Conservation (phyloP, 2,329 filamentous ascomycete genomes). For the Keithomyces neogunnii region DNA sequence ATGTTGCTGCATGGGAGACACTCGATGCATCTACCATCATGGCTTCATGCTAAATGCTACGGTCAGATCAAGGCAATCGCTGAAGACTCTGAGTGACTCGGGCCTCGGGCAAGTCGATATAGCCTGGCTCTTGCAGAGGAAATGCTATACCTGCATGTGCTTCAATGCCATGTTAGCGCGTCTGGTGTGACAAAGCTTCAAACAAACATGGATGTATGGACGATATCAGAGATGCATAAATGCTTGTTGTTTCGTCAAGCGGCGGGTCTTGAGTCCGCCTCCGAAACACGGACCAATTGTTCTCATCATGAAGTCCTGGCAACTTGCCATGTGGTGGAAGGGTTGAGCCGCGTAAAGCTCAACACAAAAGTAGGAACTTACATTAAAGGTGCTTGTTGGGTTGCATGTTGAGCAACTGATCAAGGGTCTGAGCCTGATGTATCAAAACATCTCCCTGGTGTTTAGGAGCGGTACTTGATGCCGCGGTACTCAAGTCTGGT, state of each 20-base stretch:
- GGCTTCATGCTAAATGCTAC: no score
- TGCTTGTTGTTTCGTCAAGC: constrained; percentile 69
- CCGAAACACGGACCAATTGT: constrained; percentile 93
- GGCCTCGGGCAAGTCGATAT: no score
- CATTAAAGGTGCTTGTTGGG: neutral
- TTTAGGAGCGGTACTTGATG: neutral
- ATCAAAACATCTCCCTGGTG: neutral
- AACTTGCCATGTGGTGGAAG: neutral
- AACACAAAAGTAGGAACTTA: constrained; percentile 1
- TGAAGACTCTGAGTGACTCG: no score
- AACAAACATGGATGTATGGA: neutral
- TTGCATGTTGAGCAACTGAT: neutral
- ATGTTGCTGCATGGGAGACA: no score
- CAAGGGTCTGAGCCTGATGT: neutral
- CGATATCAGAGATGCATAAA: constrained; percentile 64
- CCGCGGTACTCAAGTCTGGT: neutral
- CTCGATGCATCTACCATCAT: no score
- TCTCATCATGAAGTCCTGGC: constrained; percentile 53
- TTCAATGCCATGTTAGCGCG: neutral
- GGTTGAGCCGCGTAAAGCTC: neutral
- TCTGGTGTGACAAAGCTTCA: neutral
- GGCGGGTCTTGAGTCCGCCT: constrained; percentile 87
- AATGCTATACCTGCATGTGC: neutral
- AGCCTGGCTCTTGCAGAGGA: no score
- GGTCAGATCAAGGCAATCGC: no score